Base-by-base conservation (phyloP, 2,329 filamentous ascomycete genomes). In the Penicillium sp. region DNA sequence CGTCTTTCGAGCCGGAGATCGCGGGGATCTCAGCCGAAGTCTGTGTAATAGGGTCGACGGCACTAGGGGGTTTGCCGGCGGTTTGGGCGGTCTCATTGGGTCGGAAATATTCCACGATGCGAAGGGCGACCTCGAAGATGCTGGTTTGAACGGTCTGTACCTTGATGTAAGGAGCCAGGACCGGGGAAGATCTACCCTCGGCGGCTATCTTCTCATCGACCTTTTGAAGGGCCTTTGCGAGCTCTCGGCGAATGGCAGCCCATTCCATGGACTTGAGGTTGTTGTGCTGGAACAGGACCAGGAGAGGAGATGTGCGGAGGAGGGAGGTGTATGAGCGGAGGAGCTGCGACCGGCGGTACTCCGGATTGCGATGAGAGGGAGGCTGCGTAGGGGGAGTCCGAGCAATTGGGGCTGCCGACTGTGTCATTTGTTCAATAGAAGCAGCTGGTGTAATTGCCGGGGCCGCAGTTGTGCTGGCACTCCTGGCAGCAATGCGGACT, bases 281-380 rank as follows among this genome's bases (percentile, higher is more conserved):
- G 77, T 88, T 89, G 79, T 90, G 87, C 71, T 90, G 87, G 80
- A 97, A 95, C 67, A 97, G 82, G 55, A 97, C 83, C 63, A 96
- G 87, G 57, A 97, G 76, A 36, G 92, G 92, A 10, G 90, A 88
- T 19, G 91, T 91, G 55, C 90, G 90, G 54, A 97, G 85, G 57
- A 96, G 80, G 43, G 92, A 94, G 48, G 92, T 91, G 77, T 97
- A 97, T 66, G 89, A 86, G 54, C 92, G 87, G 62, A 89, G 84
- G 18, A 97, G 82, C 76, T 99, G 94, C 14, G 92, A 88, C 78
- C 97, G 96, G 72, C 93, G 89, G 67, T 88, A 88, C 71, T 96
- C 89, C 43, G 92, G 85, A 18, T 87, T 89, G 71, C 93, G 90
- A 71, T 95, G 89, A 51, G 90, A 96, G 3, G 91, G 91, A 2